Evolutionary conservation across 768 basidiomycete genomes (phyloP).

Genomic region (Tylopilus vinaceipallidus): DNA sequence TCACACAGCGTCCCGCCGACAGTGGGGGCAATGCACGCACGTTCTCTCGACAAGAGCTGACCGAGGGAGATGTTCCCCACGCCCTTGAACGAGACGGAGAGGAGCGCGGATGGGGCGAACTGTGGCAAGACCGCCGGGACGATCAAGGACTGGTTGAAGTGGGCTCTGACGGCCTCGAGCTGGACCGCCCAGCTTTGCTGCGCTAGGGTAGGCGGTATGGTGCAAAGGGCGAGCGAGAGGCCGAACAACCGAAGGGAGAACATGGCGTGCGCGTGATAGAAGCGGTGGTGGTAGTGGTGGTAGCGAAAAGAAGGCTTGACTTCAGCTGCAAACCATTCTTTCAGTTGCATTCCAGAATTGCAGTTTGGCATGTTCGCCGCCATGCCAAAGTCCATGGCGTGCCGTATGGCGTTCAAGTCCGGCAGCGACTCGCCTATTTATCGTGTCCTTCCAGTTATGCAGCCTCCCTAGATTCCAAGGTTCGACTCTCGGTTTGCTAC

Average conservation of each 20-base stretch:
- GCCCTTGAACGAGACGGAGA: constrained; percentile 50
- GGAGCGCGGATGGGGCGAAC: constrained; percentile 62
- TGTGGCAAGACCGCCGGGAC: constrained; percentile 58
- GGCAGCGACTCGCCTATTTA: too few relatives aligned
- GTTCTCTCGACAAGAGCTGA: constrained; percentile 51
- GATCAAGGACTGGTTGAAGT: constrained; percentile 59
- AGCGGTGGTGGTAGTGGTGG: too few relatives aligned
- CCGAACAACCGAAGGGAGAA: constrained; percentile 5
- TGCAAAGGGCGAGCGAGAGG: constrained; percentile 37
- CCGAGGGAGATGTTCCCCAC: constrained; percentile 55
- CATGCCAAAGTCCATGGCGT: too few relatives aligned
- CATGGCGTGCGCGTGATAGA: too few relatives aligned
- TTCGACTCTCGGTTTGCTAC: too few relatives aligned
- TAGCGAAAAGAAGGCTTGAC: not conserved
- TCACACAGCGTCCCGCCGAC: not conserved
- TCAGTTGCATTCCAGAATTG: constrained; percentile 17
- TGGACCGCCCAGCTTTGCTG: constrained; percentile 44
- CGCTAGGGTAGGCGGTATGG: constrained; percentile 39
- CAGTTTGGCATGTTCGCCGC: constrained; percentile 23
- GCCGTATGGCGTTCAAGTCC: too few relatives aligned
- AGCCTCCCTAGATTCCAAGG: too few relatives aligned
- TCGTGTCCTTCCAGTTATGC: too few relatives aligned
- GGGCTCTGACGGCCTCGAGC: constrained; percentile 62
- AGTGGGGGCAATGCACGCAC: constrained; percentile 39
- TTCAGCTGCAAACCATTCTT: not conserved